These are phyloP conservation scores for Evansstolkia leycettana DNA, from an alignment of 495 filamentous ascomycete species.

Conservation along the genomic window DNA sequence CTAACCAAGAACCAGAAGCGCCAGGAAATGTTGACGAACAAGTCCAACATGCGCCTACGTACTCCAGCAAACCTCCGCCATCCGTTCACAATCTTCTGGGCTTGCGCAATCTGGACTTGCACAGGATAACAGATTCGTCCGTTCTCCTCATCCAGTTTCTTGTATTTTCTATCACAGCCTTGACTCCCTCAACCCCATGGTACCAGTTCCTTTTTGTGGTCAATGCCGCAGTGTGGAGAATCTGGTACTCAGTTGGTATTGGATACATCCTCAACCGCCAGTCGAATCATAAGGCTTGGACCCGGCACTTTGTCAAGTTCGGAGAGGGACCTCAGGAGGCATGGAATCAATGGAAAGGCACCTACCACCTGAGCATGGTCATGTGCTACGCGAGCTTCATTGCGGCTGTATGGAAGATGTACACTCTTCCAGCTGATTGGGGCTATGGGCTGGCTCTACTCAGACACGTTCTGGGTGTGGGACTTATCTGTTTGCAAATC, in stretches of 20 bases:
- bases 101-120: slow-evolving; percentile 71
- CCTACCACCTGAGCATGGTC: slow-evolving; percentile 83
- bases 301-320: slow-evolving; percentile 92
- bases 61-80: slow-evolving; percentile 38
- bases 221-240: slow-evolving; percentile 70
- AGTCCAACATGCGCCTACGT: slow-evolving; percentile 22
- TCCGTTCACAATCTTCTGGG: slow-evolving; percentile 73
- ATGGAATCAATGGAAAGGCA: slow-evolving; percentile 96
- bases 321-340: slow-evolving; percentile 83
- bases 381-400: slow-evolving; percentile 84
- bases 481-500: slow-evolving; percentile 73
- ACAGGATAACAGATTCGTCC: slow-evolving; percentile 72
- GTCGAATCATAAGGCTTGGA: slow-evolving; percentile 84
- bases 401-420: slow-evolving; percentile 93
- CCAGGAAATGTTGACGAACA: slow-evolving; percentile 28
- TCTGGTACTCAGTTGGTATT: slow-evolving; percentile 87
- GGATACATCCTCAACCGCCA: slow-evolving; percentile 75
- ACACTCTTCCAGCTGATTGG: slow-evolving; percentile 74
- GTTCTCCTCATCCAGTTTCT: slow-evolving; percentile 63
- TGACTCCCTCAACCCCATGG: slow-evolving; percentile 64
- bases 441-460: slow-evolving; percentile 69
- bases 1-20: slow-evolving; percentile 20
- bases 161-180: slow-evolving; percentile 53
- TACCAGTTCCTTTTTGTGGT: slow-evolving; percentile 68
- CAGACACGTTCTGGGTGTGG: slow-evolving; percentile 71